Evolutionary conservation across 306 rosid genomes (phyloP).

Genomic region (Cucurbita moschata): DNA sequence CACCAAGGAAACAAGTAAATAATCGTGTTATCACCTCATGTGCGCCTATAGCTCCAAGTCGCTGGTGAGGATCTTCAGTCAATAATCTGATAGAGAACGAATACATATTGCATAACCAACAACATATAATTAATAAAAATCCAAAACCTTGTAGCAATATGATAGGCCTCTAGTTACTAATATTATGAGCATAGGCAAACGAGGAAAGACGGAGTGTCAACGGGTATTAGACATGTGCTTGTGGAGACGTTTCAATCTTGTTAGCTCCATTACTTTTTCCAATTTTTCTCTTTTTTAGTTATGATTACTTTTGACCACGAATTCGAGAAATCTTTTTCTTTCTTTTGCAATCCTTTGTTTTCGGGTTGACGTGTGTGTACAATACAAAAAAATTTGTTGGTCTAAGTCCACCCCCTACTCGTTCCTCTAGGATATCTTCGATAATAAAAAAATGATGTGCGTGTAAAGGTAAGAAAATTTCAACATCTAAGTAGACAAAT

Average conservation of each 20-base stretch:
- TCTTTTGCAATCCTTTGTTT: not conserved
- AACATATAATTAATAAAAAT: not conserved
- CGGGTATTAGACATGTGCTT: not conserved
- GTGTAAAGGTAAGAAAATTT: not conserved
- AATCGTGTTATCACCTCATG: constrained; percentile 44
- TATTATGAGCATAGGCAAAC: too few species aligned
- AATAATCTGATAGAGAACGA: constrained; percentile 33
- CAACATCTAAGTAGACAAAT: not conserved
- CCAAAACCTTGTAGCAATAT: not conserved
- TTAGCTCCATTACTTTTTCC: not conserved
- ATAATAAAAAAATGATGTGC: not conserved
- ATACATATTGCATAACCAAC: not conserved
- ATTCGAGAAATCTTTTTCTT: not conserved
- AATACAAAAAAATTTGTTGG: not conserved
- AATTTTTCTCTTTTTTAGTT: not conserved
- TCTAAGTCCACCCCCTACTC: not conserved
- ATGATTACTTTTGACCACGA: not conserved
- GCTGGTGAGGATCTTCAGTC: constrained; percentile 91
- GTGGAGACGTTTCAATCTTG: not conserved
- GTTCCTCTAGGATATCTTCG: not conserved
- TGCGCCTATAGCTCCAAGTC: constrained; percentile 96
- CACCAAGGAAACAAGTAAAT: not conserved
- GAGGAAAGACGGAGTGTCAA: too few species aligned
- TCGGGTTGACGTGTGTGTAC: not conserved
- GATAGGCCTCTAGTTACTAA: too few species aligned